These are phyloP conservation scores for Phytopythium helicoides DNA, from an alignment of 352 stramenopile genomes.

Conservation along the genomic window DNA sequence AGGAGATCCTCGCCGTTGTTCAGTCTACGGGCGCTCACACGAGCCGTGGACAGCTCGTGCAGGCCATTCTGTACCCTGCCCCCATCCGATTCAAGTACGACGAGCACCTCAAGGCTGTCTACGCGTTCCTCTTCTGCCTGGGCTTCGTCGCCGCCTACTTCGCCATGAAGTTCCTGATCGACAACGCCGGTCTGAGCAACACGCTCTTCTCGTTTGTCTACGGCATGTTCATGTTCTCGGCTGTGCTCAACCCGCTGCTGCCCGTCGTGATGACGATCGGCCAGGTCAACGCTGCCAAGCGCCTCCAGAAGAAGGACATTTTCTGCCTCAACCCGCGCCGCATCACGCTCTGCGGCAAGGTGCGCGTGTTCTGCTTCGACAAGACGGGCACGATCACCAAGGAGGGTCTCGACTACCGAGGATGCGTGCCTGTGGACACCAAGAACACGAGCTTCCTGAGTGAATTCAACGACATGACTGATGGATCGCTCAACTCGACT, in stretches of 20 bases:
- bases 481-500: conserved; percentile 23
- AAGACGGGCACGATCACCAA: conserved; percentile 93
- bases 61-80: conserved; percentile 83
- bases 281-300: conserved; percentile 82
- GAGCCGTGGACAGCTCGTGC: conserved; percentile 78
- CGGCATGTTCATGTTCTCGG: conserved; percentile 79
- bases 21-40: conserved; percentile 83
- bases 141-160: conserved; percentile 71
- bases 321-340: conserved; percentile 82
- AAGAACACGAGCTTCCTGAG: conserved; percentile 33
- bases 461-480: conserved; percentile 63
- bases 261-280: conserved; percentile 89
- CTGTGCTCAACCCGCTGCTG: conserved; percentile 79
- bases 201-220: conserved; percentile 67
- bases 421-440: conserved; percentile 51
- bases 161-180: conserved; percentile 72
- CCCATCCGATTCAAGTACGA: conserved; percentile 92
- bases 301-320: conserved; percentile 69
- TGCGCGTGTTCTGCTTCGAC: conserved; percentile 90
- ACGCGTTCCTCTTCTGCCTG: conserved; percentile 77
- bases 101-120: conserved; percentile 81
- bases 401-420: conserved; percentile 84
- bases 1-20: conserved; percentile 77
- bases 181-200: conserved; percentile 68
- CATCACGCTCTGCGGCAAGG: conserved; percentile 89